Conservation (phyloP, 1,284 basidiomycete species). For the Hemileccinum hortonii region DNA sequence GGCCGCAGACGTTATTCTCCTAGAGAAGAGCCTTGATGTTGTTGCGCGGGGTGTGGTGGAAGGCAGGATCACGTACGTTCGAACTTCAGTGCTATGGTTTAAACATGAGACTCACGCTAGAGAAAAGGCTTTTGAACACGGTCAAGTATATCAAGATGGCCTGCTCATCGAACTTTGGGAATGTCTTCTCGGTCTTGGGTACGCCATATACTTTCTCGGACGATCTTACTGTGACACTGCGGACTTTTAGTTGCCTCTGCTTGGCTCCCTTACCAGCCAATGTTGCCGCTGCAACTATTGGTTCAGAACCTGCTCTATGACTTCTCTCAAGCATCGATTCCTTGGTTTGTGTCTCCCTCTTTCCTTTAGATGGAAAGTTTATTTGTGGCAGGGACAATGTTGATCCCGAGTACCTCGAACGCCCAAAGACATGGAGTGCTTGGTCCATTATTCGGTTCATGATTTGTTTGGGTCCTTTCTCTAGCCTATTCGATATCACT, state of each 20-base stretch:
- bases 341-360: constrained; percentile 22
- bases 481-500: constrained; percentile 32
- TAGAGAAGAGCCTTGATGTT: constrained; percentile 54
- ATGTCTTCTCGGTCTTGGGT: constrained; percentile 35
- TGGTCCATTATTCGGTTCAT: constrained; percentile 35
- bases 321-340: constrained; percentile 34
- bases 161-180: constrained; percentile 35
- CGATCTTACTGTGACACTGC: constrained; percentile 1
- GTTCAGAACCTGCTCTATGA: constrained; percentile 32
- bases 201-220: constrained; percentile 8
- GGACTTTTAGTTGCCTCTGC: constrained; percentile 28
- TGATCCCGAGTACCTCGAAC: constrained; percentile 34
- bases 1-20: constrained; percentile 94
- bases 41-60: constrained; percentile 34
- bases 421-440: constrained; percentile 29
- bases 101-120: constrained; percentile 13
- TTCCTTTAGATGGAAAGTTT: not conserved
- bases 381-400: constrained; percentile 29
- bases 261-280: constrained; percentile 34
- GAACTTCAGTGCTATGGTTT: not conserved
- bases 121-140: constrained; percentile 30
- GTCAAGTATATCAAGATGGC: constrained; percentile 36
- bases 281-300: constrained; percentile 30
- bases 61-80: constrained; percentile 33
- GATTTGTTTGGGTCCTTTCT: constrained; percentile 33